Base-by-base conservation (phyloP, 768 basidiomycete species). In the Boletus speciosus region DNA sequence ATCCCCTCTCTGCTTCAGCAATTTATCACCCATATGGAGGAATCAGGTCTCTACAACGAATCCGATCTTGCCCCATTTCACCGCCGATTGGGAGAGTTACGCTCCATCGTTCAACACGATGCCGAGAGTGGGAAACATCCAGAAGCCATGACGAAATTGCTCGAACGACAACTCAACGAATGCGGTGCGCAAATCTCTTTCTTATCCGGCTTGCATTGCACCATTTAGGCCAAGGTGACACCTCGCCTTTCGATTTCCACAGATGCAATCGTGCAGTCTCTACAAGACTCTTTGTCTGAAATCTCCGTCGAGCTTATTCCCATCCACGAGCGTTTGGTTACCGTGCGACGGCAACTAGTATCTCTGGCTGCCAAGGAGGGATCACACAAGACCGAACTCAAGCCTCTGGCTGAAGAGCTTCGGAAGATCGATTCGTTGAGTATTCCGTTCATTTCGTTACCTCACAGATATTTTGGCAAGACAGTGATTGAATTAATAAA, bases 391-490 rank as follows among this genome's bases (percentile, higher is more conserved):
- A 75, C 84, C 8, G 95, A 97, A 69, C 80, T 96, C 54, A 94
- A 95, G 73, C 86, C 90, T 41, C 73, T 98, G 43, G 81, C 90
- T 53, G 93, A 97, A 69, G 97, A 98, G 65, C 79, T 99, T 51
- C 82, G 96, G 52, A 91, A 88, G 74, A 96, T 99, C 61, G 97
- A 99, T 76, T 87, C 89, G 88, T 92, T 88, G 81, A 86, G 90
- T 88, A 72, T 63, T 61, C 27, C 65, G 47, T 73, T 67, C 65
- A 59, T 50, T 64, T 64, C 55, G 15, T 37, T 42, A 8, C 41
- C n/a, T 39, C 34, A 48, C 52, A 51, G 62, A 57, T 61, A 52
- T 53, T 25, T 36, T 58, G 51, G 56, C 52, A 63, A 63, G 55
- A 55, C 58, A 58, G 42, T 47, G 34, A 40, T 40, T 38, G 35